Base-by-base conservation (phyloP, 2,329 filamentous ascomycete genomes). In the Hymenoscyphus repandus region DNA sequence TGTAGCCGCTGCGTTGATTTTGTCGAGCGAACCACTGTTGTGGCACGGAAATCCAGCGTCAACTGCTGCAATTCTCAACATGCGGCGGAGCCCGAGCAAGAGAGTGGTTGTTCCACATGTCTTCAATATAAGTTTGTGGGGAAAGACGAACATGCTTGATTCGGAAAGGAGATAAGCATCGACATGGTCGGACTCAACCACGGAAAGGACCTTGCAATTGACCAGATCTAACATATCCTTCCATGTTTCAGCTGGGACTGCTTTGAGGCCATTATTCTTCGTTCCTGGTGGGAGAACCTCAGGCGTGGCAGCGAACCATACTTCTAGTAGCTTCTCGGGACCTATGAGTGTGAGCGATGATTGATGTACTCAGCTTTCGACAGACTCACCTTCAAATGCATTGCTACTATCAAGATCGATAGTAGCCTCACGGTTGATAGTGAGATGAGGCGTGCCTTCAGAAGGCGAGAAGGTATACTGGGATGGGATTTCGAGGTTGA, bases 81-180 rank as follows among this genome's bases (percentile, higher is more conserved):
- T 86, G 60, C 90, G 89, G 60, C 90, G 89, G 41, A 99, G 79
- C 17, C 93, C 93, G 43, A 88, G 85, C 6, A 99, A 80, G 47
- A 99, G 75, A 2, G 93, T 99, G 12, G 93, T 99, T 20, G 93
- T 99, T 54, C 93, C 93, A 65, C 93, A 99, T 6, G 93, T 99
- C 81, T 99, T 99, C 60, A 99, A 77, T 54, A 99, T 96, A 58
- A 99, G 80, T 78, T 99, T 99, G 80, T 99, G 93, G n/a, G 91
- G 90, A 71, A 96, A 99, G 62, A 99, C 90, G 68, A 99, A 99
- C 91, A 99, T 96, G 86, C 93, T 97, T 37, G 93, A 97, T 74
- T 99, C 93, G 57, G 93, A 99, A 50, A 99, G 79, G 6, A 99
- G 82, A 68, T 99, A 99, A 58, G 93, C 92, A 67, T 99, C 93